Evolutionary conservation across 176 grass and related monocot species (phyloP), one percentile per base, ranked within the genome.

Genomic region (Oryza officinalis): DNA sequence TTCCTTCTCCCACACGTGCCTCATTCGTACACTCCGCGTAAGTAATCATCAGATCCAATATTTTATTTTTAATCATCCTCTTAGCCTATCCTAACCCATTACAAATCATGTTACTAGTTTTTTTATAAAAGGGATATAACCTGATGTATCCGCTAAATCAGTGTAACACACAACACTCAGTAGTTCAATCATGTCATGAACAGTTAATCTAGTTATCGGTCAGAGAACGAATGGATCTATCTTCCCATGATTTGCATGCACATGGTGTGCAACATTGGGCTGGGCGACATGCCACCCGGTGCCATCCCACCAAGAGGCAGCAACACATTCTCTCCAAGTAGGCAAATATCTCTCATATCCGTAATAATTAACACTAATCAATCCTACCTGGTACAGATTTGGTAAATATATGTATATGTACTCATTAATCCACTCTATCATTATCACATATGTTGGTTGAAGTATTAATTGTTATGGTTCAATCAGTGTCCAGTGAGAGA

Each of bases 161-260:
- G 17, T 22, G 18, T 22, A 57, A 22, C 18, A 0, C 50, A 22
- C 5, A 57, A 54, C 49, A 18, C 49, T 15, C 37, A 49, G 12
- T 50, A 5, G 47, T 14, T 50, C 9, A 10, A 50, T 50, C 50
- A 57, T 57, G 8, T 22, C 18, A 22, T 20, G 6, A 7, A 61
- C 57, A 61, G 20, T 25, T 9, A 25, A 25, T 1, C 13, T 11
- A 20, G 52, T 22, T 57, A 57, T 57, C 37, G 7, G 37, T 38
- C 7, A 57, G 52, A 9, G 59, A 37, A 44, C 43, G 15, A 47
- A 45, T 67, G 41, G 38, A 17, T 35, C 49, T 65, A 76, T 77
- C 64, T 76, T 10, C 40, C 27, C 28, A 76, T 81, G 72, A 82
- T 87, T 87, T 87, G 28, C 38, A 50, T 35, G 72, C 86, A 77